These are phyloP conservation scores for Hibiscus tridactylites DNA, from an alignment of 345 rosid genomes.

Conservation along the genomic window DNA sequence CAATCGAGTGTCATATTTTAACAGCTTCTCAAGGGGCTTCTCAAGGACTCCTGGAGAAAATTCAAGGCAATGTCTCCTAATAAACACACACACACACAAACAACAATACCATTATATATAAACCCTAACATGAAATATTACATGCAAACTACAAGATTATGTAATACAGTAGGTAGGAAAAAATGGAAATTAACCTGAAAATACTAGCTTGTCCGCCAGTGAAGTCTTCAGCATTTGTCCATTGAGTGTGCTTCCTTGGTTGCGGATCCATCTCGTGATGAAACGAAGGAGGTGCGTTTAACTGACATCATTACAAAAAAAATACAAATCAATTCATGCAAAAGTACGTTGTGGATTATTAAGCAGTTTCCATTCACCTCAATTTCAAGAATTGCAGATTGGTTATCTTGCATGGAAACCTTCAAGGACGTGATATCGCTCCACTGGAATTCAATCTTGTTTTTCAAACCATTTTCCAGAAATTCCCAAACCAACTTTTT, in stretches of 20 bases:
- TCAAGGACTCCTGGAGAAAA: slow-evolving; percentile 10
- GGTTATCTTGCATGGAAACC: neutral
- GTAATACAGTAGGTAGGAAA: no score
- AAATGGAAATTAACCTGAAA: neutral
- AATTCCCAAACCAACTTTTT: slow-evolving; percentile 62
- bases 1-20: slow-evolving; percentile 2
- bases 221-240: slow-evolving; percentile 14
- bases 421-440: slow-evolving; percentile 21
- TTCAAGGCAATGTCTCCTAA: slow-evolving; percentile 15
- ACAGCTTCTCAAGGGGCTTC: slow-evolving; percentile 11
- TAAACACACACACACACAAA: neutral
- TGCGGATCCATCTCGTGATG: slow-evolving; percentile 12
- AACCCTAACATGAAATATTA: no score
- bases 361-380: slow-evolving; percentile 18
- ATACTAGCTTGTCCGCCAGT: slow-evolving; percentile 12
- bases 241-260: slow-evolving; percentile 14
- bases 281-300: slow-evolving; percentile 18
- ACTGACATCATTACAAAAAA: neutral
- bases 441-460: slow-evolving; percentile 35
- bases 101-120: no score
- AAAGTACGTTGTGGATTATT: neutral
- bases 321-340: neutral
- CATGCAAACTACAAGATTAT: no score
- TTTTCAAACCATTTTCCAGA: slow-evolving; percentile 26
- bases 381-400: slow-evolving; percentile 22